Conservation (phyloP, 345 rosid species). For the Lepidium africanum region DNA sequence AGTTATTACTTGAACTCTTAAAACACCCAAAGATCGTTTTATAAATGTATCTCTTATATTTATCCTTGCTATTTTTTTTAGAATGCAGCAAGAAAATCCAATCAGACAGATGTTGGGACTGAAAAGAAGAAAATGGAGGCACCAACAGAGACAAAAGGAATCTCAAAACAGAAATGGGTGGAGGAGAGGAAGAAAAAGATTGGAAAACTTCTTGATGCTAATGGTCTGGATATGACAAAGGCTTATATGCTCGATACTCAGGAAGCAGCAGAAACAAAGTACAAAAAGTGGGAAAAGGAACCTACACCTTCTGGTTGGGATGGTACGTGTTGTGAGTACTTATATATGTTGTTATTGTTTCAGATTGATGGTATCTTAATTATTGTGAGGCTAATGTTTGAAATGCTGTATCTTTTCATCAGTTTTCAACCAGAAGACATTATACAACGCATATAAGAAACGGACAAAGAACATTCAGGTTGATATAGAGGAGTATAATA, state of each 20-base stretch:
- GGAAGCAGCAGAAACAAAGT: conserved; percentile 80
- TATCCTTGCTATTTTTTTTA: conserved; percentile 2
- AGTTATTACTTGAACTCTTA: background rate
- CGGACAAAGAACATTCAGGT: conserved; percentile 68
- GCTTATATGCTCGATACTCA: conserved; percentile 91
- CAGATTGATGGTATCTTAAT: background rate
- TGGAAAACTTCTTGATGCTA: conserved; percentile 85
- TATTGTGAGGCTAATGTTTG: background rate
- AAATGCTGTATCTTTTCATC: conserved; percentile 13
- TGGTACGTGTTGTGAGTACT: conserved; percentile 39
- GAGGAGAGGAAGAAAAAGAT: conserved; percentile 84
- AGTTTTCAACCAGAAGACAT: conserved; percentile 88
- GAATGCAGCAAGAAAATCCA: conserved; percentile 89
- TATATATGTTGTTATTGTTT: background rate
- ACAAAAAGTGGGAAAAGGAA: conserved; percentile 95
- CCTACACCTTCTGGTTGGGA: conserved; percentile 98
- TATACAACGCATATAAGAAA: conserved; percentile 85
- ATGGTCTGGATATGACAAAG: conserved; percentile 76
- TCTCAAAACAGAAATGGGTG: conserved; percentile 92
- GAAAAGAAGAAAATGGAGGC: conserved; percentile 93
- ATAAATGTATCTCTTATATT: background rate
- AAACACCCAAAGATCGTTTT: background rate
- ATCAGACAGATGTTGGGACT: conserved; percentile 77
- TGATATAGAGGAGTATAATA: conserved; percentile 78
- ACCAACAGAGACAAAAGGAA: conserved; percentile 71